A percentile compares a stretch with the other conserved stretches of the same genome.
phyloP scores from a whole-genome alignment of 2,329 filamentous ascomycete species.

The Diaporthe velutina region DNA sequence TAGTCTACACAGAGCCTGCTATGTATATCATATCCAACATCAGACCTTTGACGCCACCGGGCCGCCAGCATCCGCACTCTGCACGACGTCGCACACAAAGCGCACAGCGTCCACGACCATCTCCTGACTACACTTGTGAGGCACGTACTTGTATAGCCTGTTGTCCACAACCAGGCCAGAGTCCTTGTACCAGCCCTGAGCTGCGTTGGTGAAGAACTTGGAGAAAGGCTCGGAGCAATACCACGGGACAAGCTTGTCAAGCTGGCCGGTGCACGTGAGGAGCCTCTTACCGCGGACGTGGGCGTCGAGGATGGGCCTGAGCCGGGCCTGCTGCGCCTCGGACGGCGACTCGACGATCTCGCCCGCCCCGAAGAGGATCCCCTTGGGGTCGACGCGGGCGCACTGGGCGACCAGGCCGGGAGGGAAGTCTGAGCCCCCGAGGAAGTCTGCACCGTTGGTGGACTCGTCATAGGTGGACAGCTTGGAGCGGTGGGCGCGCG shows the following conservation, averaged over 20 bases:
- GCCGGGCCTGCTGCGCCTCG: conserved; percentile 55
- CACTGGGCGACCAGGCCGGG: conserved; percentile 73
- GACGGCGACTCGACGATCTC: conserved; percentile 50
- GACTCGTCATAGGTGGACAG: conserved; percentile 70
- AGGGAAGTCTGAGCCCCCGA: conserved; percentile 86
- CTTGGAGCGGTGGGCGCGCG: conserved; percentile 81
- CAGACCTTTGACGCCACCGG: conserved; percentile 39
- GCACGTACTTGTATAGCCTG: conserved; percentile 75
- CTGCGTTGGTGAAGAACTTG: conserved; percentile 69
- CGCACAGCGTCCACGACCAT: conserved; percentile 77
- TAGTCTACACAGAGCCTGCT: neutral
- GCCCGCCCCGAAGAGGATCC: conserved; percentile 73
- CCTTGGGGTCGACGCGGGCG: conserved; percentile 79
- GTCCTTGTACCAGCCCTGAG: conserved; percentile 65
- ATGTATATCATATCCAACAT: neutral
- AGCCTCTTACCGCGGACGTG: conserved; percentile 73
- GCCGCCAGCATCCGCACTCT: conserved; percentile 45
- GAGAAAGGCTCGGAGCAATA: conserved; percentile 71
- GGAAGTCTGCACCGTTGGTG: conserved; percentile 71
- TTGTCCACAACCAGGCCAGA: conserved; percentile 71
- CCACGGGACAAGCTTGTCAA: conserved; percentile 81
- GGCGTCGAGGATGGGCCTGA: conserved; percentile 60
- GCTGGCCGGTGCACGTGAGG: conserved; percentile 73
- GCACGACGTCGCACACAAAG: conserved; percentile 69
- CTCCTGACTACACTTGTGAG: conserved; percentile 75